Conservation (phyloP, 345 rosid species). For the Pugionium dolabratum region DNA sequence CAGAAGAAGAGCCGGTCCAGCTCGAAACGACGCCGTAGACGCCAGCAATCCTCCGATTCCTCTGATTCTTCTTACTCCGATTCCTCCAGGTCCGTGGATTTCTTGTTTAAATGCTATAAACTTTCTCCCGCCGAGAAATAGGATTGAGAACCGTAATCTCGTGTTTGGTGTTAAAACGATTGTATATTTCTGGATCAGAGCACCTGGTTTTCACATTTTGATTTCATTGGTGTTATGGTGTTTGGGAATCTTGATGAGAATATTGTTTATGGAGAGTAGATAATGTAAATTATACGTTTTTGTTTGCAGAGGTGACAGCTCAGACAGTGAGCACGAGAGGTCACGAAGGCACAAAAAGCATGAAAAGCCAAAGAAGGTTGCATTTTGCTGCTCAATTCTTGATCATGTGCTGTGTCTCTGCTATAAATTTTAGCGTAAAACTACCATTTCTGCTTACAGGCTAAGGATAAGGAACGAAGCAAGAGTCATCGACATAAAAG, state of each 20-base stretch:
- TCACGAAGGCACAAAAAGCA: slow-evolving; percentile 75
- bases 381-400: slow-evolving; percentile 12
- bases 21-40: slow-evolving; percentile 66
- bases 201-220: neutral
- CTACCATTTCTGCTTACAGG: slow-evolving; percentile 38
- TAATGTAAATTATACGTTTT: neutral
- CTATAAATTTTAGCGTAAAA: slow-evolving; percentile 17
- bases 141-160: slow-evolving; percentile 14
- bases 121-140: neutral
- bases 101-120: neutral
- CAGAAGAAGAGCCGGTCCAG: slow-evolving; percentile 63
- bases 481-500: slow-evolving; percentile 72
- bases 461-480: slow-evolving; percentile 71
- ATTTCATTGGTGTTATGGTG: neutral
- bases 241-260: neutral
- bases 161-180: neutral
- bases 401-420: neutral
- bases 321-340: slow-evolving; percentile 65
- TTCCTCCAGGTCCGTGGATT: slow-evolving; percentile 58
- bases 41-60: slow-evolving; percentile 49
- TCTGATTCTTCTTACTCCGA: slow-evolving; percentile 52
- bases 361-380: slow-evolving; percentile 78
- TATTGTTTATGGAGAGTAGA: neutral
- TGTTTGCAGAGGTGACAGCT: slow-evolving; percentile 45
- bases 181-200: neutral